phyloP scores from a whole-genome alignment of 306 rosid species.

The Quercus wislizeni region DNA sequence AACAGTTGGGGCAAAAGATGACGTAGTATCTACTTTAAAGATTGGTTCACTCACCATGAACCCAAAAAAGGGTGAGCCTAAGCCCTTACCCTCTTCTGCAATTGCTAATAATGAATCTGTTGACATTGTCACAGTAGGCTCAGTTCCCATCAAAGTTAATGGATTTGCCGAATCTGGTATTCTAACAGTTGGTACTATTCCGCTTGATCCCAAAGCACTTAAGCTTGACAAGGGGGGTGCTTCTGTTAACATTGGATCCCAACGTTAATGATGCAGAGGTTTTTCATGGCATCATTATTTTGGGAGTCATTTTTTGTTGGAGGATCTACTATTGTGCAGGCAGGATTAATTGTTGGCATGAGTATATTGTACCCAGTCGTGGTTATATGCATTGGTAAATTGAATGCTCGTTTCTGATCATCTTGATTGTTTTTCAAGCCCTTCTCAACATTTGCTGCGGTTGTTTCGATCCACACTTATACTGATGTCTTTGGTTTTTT shows the following conservation, averaged over 20 bases:
- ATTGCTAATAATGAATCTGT: slow-evolving; percentile 22
- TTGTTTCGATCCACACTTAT: slow-evolving; percentile 19
- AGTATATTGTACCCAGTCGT: neutral
- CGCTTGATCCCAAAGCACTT: slow-evolving; percentile 59
- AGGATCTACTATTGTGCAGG: slow-evolving; percentile 6
- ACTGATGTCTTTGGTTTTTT: slow-evolving; percentile 3
- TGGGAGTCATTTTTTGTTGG: neutral
- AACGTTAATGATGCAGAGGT: slow-evolving; percentile 13
- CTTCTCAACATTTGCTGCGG: slow-evolving; percentile 12
- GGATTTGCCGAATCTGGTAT: slow-evolving; percentile 51
- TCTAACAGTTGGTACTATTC: slow-evolving; percentile 77
- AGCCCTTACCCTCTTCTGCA: slow-evolving; percentile 23
- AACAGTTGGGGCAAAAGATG: slow-evolving; percentile 27
- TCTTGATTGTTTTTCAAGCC: neutral
- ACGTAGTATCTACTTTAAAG: slow-evolving; percentile 46
- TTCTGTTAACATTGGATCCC: slow-evolving; percentile 34
- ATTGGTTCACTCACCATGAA: slow-evolving; percentile 61
- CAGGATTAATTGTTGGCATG: slow-evolving; percentile 7
- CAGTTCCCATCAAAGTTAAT: slow-evolving; percentile 66
- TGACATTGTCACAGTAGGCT: slow-evolving; percentile 69
- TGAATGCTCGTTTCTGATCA: slow-evolving; percentile 6
- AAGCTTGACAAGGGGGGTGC: slow-evolving; percentile 41
- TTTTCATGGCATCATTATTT: neutral
- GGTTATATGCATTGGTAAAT: slow-evolving; percentile 3
- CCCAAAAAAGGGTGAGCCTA: slow-evolving; percentile 42